Percentiles rank a stretch among this genome's conserved stretches.
phyloP scores from a whole-genome alignment of 495 filamentous ascomycete species.

The Usnea hakonensis region DNA sequence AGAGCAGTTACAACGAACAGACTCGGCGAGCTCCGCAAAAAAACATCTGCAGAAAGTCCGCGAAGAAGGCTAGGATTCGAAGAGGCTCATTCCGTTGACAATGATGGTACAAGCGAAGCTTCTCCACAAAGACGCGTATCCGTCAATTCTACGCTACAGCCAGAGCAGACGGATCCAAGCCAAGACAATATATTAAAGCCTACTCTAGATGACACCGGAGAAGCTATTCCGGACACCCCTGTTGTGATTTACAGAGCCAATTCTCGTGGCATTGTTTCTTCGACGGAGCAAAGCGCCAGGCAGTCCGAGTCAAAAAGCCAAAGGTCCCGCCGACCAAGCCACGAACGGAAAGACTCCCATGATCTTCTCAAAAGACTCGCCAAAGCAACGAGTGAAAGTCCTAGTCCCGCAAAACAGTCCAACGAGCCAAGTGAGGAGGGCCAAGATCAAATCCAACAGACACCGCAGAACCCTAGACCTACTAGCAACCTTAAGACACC shows the following conservation, averaged over 20 bases:
- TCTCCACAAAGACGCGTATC: constrained; percentile 2
- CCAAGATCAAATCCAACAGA: constrained; percentile 7
- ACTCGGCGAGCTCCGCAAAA: constrained; percentile 51
- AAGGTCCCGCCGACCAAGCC: constrained; percentile 29
- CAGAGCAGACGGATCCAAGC: constrained; percentile 15
- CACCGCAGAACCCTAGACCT: constrained; percentile 7
- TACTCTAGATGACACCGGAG: constrained; percentile 30
- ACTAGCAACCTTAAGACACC: constrained; percentile 32
- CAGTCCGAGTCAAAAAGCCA: constrained; percentile 22
- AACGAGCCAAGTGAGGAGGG: neutral
- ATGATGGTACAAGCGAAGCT: constrained; percentile 8
- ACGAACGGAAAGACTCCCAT: constrained; percentile 51
- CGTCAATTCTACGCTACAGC: constrained; percentile 6
- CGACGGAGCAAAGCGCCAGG: constrained; percentile 5
- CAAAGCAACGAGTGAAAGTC: constrained; percentile 45
- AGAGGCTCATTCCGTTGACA: constrained; percentile 10
- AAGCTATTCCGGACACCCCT: constrained; percentile 45
- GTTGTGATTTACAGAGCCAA: constrained; percentile 41
- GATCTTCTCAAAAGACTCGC: constrained; percentile 59
- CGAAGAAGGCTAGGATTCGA: constrained; percentile 26
- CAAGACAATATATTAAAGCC: constrained; percentile 32
- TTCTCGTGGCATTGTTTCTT: constrained; percentile 14
- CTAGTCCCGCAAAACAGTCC: constrained; percentile 18
- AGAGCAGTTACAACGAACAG: constrained; percentile 51
- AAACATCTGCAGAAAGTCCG: constrained; percentile 35